Percentiles rank a stretch among this genome's conserved stretches.
These are phyloP conservation scores for Pulveroboletus frians DNA, from an alignment of 768 basidiomycete genomes.

Conservation along the genomic window DNA sequence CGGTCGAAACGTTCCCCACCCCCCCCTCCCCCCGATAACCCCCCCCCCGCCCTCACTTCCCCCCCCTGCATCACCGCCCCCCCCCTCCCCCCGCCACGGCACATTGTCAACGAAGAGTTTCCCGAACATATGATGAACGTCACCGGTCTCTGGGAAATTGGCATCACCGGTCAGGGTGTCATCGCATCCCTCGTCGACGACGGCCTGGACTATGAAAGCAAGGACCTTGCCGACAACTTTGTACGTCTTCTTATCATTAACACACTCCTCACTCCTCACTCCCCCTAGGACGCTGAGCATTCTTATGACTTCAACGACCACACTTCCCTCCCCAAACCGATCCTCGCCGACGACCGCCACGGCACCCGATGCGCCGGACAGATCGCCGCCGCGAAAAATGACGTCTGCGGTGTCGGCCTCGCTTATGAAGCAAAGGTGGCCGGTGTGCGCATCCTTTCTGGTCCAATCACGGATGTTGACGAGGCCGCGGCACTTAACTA, in stretches of 20 bases:
- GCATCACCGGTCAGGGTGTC: slow-evolving; percentile 81
- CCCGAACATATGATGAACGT: slow-evolving; percentile 89
- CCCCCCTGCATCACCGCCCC: slow-evolving; percentile 76
- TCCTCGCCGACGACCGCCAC: slow-evolving; percentile 88
- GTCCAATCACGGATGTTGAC: slow-evolving; percentile 90
- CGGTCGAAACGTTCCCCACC: slow-evolving; percentile 74
- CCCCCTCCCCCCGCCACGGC: slow-evolving; percentile 85
- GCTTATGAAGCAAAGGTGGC: slow-evolving; percentile 90
- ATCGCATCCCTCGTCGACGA: slow-evolving; percentile 91
- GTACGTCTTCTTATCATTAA: slow-evolving; percentile 45
- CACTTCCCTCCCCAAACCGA: slow-evolving; percentile 77
- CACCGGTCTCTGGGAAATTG: slow-evolving; percentile 87
- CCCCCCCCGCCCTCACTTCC: slow-evolving; percentile 45
- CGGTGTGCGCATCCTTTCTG: slow-evolving; percentile 92
- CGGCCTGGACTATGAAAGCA: slow-evolving; percentile 84
- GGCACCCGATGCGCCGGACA: slow-evolving; percentile 98
- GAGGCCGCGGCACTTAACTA: slow-evolving; percentile 95
- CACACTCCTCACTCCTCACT: not conserved
- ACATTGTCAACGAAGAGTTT: slow-evolving; percentile 82
- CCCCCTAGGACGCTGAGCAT: slow-evolving; percentile 66
- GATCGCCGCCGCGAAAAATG: slow-evolving; percentile 88
- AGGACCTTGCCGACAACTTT: slow-evolving; percentile 87
- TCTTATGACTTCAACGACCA: slow-evolving; percentile 98
- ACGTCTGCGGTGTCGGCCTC: slow-evolving; percentile 90
- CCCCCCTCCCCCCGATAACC: slow-evolving; percentile 37